Evolutionary conservation across 2,329 filamentous ascomycete genomes (phyloP), one percentile per base, ranked within the genome.

Genomic region (Fonsecaea monophora): DNA sequence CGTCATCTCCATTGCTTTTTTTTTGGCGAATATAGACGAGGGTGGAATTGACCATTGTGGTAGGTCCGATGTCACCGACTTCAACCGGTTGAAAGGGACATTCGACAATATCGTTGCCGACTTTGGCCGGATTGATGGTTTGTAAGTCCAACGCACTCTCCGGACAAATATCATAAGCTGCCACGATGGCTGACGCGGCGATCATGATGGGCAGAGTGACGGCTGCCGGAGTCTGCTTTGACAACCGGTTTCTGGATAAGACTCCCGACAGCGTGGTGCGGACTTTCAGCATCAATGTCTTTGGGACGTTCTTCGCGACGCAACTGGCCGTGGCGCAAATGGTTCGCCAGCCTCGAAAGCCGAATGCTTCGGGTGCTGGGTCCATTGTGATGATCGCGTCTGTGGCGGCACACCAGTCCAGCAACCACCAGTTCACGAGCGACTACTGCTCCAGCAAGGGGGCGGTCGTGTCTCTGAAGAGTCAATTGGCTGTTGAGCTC

Each of bases 301-400:
- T 62, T 25, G 82, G 81, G 0, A 73, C 79, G 1, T 83, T 79
- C 68, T 83, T 79, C 68, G 79, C 77, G 5, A 82, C 83, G 0
- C 81, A 85, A 70, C 71, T 82, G 5, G 83, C 82, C 1, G 83
- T 82, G 0, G 77, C 79, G 62, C 79, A 81, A 32, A 85, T 86
- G 80, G 81, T 84, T 38, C 75, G 77, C 0, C 85, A 82, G 68
- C 53, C 53, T 8, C 34, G 32, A 34, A 21, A 32, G 12, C 21
- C 40, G 15, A 68, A 81, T 81, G 69, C 32, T 25, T 32, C 56
- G 37, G 21, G 38, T 25, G 55, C 55, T 42, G 65, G 69, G 18
- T 62, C 54, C n/a, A 67, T 71, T 10, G 69, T 72, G 13, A 37
- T 71, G 50, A 59, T 71, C 8, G 69, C 55, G 32, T 66, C 61